These are phyloP conservation scores for Parathielavia hyrcaniae DNA, from an alignment of 495 filamentous ascomycete genomes.

Conservation along the genomic window DNA sequence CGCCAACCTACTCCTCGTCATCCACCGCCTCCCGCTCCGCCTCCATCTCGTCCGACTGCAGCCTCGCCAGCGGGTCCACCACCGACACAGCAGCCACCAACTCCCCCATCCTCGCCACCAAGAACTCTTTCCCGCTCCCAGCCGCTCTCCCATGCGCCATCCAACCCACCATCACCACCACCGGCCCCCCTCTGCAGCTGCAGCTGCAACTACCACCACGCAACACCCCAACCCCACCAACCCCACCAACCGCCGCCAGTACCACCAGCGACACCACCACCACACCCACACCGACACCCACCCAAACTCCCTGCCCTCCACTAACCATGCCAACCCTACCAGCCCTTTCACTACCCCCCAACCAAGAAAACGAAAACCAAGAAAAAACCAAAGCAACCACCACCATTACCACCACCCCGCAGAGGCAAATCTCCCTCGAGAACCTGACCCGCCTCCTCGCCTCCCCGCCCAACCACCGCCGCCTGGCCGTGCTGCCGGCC, in stretches of 20 bases:
- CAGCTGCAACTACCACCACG: no score
- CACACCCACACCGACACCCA: conserved; percentile 3
- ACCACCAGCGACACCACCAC: no score
- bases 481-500: conserved; percentile 23
- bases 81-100: not conserved
- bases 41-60: conserved; percentile 7
- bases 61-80: not conserved
- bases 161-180: no score
- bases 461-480: conserved; percentile 9
- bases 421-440: not conserved
- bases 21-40: conserved; percentile 14
- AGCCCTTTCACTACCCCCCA: not conserved
- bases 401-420: not conserved
- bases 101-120: no score
- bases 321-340: not conserved
- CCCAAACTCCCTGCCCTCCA: not conserved
- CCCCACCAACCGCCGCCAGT: not conserved
- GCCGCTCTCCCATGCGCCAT: no score
- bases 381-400: not conserved
- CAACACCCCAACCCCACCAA: not conserved
- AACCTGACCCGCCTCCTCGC: conserved; percentile 23
- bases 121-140: no score
- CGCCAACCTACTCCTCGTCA: not conserved
- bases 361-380: not conserved
- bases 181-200: no score